Evolutionary conservation across 345 rosid species (phyloP).

Genomic region (Ceriops decandra): DNA sequence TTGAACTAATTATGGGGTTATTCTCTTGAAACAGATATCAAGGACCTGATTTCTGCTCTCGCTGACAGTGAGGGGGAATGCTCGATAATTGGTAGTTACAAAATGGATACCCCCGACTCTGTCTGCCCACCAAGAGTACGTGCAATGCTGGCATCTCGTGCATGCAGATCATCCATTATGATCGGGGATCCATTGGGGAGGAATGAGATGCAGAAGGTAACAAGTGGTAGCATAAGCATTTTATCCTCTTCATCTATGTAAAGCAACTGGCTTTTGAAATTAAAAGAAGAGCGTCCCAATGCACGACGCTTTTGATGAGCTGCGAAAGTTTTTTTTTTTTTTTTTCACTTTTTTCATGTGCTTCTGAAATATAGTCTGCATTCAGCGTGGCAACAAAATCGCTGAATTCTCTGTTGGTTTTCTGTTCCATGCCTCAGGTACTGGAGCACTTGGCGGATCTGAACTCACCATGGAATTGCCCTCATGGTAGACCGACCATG

Average conservation of each 20-base stretch:
- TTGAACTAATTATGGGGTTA: no score
- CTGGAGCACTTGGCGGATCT: constrained; percentile 69
- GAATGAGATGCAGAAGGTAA: constrained; percentile 89
- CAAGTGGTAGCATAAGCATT: background rate
- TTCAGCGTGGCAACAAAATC: no score
- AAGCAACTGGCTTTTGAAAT: background rate
- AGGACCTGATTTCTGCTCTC: constrained; percentile 81
- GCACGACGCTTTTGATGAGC: no score
- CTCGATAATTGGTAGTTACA: constrained; percentile 71
- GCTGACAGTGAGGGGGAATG: constrained; percentile 80
- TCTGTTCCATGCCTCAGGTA: constrained; percentile 41
- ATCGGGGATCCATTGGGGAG: constrained; percentile 84
- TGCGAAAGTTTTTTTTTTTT: no score
- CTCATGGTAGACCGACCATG: constrained; percentile 99
- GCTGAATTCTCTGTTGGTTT: no score
- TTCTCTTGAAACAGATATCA: constrained; percentile 58
- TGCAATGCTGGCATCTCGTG: constrained; percentile 87
- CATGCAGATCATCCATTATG: constrained; percentile 85
- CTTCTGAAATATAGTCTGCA: no score
- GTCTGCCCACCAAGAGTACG: constrained; percentile 91
- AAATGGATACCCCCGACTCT: constrained; percentile 60
- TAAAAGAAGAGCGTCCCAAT: no score
- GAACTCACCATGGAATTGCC: constrained; percentile 99
- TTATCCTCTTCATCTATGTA: background rate
- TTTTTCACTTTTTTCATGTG: no score